Base-by-base conservation (phyloP, 108 stramenopile genomes). In the Nitzschia sp. region DNA sequence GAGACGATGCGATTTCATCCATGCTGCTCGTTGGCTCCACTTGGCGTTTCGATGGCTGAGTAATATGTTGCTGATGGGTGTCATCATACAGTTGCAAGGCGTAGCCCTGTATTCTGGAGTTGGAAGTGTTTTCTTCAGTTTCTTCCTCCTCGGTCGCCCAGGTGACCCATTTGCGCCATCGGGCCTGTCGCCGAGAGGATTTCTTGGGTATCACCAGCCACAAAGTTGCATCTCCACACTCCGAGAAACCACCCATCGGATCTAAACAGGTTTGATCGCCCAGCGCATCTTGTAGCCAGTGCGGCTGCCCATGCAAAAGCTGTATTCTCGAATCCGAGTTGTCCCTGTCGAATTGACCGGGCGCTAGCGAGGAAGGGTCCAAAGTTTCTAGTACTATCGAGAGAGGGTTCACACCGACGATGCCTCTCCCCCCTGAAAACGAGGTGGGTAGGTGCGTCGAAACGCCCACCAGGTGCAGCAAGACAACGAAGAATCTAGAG, bases 211-310 rank as follows among this genome's bases (percentile, higher is more conserved):
- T 56, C 33, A 72, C 44, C 28, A 77, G 72, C 91, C 91, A 92
- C 5, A 91, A 59, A n/a, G 85, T 87, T 11, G 88, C 80, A 72
- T 92, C 91, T 1, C 91, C 91, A 72, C 91, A 92, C 55, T 89
- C 88, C 5, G 82, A 69, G 68, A 87, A 92, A 23, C 47, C 59
- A 3, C 85, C 87, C 23, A 64, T 81, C 2, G 87, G 84, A 9
- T 87, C 86, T 26, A 92, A 74, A 58, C 91, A 92, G 33, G 52
- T 57, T 31, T 80, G 79, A 66, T 88, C 87, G 13, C 30, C 31
- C 23, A 25, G 30, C 33, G 62, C 62, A 71, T 89, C 86, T 56
- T 92, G 79, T 21, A 92, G 69, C 91, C 91, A 92, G 54, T 78
- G 76, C 6, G 84, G 85, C 27, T 83, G 58, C 34, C 68, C 46